Evolutionary conservation across 768 basidiomycete species (phyloP), one percentile per base, ranked within the genome.

Genomic region (Neoboletus magnificus): DNA sequence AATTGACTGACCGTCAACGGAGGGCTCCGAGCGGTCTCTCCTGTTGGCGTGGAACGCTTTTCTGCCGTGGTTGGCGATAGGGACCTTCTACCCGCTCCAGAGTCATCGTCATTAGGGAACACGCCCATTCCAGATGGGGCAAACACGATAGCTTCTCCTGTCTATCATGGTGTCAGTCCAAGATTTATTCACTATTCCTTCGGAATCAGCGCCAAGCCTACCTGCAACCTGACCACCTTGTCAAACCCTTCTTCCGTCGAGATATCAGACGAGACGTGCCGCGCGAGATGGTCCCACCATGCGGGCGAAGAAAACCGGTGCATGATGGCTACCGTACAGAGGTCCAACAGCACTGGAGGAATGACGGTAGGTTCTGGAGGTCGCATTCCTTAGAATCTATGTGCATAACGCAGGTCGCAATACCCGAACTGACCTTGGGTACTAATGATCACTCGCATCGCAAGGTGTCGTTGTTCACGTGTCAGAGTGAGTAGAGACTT

Each of bases 251-350:
- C 80, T 1, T 72, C 76, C 4, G 69, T 71, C 1, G 78, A 76
- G 57, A 86, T 76, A 55, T 85, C 78, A 0, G 83, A 80, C 0
- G 84, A 81, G 18, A 87, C 82, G 61, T 87, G 85, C 16, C 81
- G 77, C 11, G 77, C 69, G 3, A 89, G 65, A 56, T 87, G 84
- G 0, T 81, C 76, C 82, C 85, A 85, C 87, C 87, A 88, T 0
- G 82, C 74, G 0, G 84, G 83, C 0, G 87, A 87, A 1, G 85
- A 85, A 60, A 89, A 89, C 4, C 86, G 74, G 59, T 88, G 86
- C 18, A 87, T 63, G 32, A 88, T 77, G 1, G 80, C 68, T 1
- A 87, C 71, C 3, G 80, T 79, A 53, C 85, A 87, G 4, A 88
- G 73, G 59, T 86, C 86, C 4, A 89, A 68, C 15, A 88, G 67